Base-by-base conservation (phyloP, 768 basidiomycete species). In the Rhizopogon vulgaris region DNA sequence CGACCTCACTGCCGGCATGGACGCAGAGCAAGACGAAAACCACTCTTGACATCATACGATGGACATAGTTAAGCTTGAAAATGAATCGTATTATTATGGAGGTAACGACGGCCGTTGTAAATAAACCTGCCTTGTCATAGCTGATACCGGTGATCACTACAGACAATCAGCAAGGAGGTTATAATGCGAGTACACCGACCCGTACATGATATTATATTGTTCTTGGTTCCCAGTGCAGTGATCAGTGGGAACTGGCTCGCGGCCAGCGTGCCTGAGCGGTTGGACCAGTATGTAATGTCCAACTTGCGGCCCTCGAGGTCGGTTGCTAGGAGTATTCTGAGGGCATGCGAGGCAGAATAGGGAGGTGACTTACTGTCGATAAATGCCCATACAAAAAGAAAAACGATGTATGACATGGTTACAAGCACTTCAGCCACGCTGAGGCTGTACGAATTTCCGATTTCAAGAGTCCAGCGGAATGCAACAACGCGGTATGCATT, bases 141-240 rank as follows among this genome's bases (percentile, higher is more conserved):
- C 77, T 75, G 43, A 82, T 64, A n/a, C 79, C 78, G 4, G 79
- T 82, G 30, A 81, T 57, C 32, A 70, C 79, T 82, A 52, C 34
- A 14, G 38, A 37, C 18, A 43, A 27, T 51, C 27, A 51, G 49
- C 22, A 22, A 18, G 11, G 15, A 7, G 24, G 2, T 2, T 3
- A 27, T 4, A 9, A 1, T 18, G 8, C 28, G 38, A 28, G 30
- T 6, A 11, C n/a, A 17, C n/a, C 52, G n/a, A 17, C 4, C 3
- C 69, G 4, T 39, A 71, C 72, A 43, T 4, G 72, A 68, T 25
- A 79, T 64, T 24, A 74, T 22, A 42, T 79, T 78, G 28, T 28
- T 28, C 28, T 28, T 28, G 9, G 28, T 28, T 28, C 28, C 28
- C 28, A 28, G 9, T 28, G 59, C 74, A 1, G 75, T 68, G 52